Base-by-base conservation (phyloP, 495 filamentous ascomycete genomes). In the Tuber borchii region DNA sequence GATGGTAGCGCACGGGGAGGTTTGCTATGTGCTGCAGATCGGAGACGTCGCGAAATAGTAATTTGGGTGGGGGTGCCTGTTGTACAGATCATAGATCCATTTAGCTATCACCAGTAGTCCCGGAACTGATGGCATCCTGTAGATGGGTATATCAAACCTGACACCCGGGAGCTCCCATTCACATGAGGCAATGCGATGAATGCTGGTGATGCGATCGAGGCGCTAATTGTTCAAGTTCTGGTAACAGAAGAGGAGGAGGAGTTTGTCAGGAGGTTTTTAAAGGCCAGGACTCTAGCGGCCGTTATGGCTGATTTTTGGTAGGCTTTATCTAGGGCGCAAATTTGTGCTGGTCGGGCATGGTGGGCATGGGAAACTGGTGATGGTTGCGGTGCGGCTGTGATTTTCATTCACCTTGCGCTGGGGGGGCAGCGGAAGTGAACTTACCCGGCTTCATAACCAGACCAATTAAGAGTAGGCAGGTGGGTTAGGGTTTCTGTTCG, bases 31-130 rank as follows among this genome's bases (percentile, higher is more conserved):
- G 92, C 19, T 83, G 75, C 10, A 90, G 88, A 79, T 91, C 87
- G 73, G 91, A 91, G 20, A 97, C 88, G 83, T 97, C 92, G 51
- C 91, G 89, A 83, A 96, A 93, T 44, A 97, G 85, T 78, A 97
- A 84, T 39, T 88, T 87, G 19, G 85, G 87, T 8, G 97, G 85
- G 9, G 97, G 86, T 26, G 85, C 82, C 73, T 86, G 86, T 84
- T 98, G 95, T 34, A 91, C 86, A 6, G 85, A 82, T 20, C 87
- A 86, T 16, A 93, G 91, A 48, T n/a, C n/a, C n/a, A 97, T 84
- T 87, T 87, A 73, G 94, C 94, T 37, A 93, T 85, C 75, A 97
- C 88, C 46, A 90, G 86, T 17, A 97, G 87, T 73, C 81, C 81
- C 26, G 81, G 81, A 12, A 83, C 77, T 19, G 74, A 82, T 42